These are phyloP conservation scores for Kockovaella imperatae DNA, from an alignment of 768 basidiomycete genomes.

Conservation along the genomic window DNA sequence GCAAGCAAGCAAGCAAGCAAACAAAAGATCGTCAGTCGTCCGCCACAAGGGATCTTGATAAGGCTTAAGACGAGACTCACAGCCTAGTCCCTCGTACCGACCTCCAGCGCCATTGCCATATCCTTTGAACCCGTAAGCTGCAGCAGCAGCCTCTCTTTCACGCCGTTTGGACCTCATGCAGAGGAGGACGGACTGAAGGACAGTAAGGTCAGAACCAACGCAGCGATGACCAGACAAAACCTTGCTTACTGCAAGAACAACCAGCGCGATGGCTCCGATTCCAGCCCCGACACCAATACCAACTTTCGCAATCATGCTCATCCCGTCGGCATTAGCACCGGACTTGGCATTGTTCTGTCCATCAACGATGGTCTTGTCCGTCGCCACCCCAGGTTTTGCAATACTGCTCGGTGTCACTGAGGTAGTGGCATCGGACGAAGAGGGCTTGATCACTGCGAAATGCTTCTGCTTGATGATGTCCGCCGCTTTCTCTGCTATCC, in stretches of 20 bases:
- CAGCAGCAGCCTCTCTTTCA: background rate
- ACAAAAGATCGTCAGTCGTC: too few species aligned
- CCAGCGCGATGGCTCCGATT: conserved; percentile 21
- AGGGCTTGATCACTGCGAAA: conserved; percentile 22
- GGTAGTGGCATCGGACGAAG: background rate
- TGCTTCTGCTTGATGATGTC: conserved; percentile 48
- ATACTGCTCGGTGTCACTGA: background rate
- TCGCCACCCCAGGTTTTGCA: conserved; percentile 3
- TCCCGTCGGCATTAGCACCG: background rate
- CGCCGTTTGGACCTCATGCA: background rate
- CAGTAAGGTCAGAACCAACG: background rate
- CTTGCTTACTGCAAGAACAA: conserved; percentile 21
- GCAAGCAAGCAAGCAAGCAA: too few species aligned
- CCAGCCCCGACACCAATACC: conserved; percentile 33
- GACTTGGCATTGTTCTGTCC: conserved; percentile 8
- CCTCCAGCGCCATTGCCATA: too few species aligned
- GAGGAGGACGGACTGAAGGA: background rate
- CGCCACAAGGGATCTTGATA: too few species aligned
- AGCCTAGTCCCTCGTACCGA: too few species aligned
- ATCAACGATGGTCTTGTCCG: conserved; percentile 15
- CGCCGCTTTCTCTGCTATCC: conserved; percentile 52
- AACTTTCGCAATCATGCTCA: conserved; percentile 23
- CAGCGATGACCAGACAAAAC: background rate
- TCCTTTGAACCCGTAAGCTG: too few species aligned
- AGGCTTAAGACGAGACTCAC: too few species aligned